Evolutionary conservation across 2,329 filamentous ascomycete species (phyloP), one percentile per base, ranked within the genome.

Genomic region (Nothopassalora personata): DNA sequence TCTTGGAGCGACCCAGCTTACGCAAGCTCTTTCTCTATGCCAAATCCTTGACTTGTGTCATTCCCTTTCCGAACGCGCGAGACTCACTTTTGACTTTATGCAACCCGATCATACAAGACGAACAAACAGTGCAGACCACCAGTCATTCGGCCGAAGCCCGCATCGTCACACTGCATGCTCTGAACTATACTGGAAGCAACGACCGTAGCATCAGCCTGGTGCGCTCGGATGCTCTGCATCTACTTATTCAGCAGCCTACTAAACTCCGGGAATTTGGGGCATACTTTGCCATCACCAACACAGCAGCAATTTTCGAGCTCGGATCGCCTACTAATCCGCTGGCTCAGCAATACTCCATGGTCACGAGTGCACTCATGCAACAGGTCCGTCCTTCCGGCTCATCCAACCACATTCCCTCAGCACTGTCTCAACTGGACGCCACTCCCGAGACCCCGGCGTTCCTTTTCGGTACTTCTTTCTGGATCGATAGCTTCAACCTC

Each of bases 1-100:
- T 93, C 28, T 72, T 93, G 0, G 87, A 89, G 0, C 76, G 88
- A 0, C 87, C 88, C 0, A 86, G 89, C 0, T 73, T 91, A 0
- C 84, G 87, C 57, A 89, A 93, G 69, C 73, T 92, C 0, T 91
- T 84, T 66, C 89, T 84, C 60, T 93, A 91, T 64, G 75, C 80
- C 0, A 90, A 90, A 61, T 85, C 86, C 0, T 77, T 93, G 0
- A 89, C 85, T 30, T 88, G 89, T 0, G 77, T 83, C 0, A 79
- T 85, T 1, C 85, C 86, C 0, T 93, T 93, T 59, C 70, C 73
- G 0, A 86, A 84, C n/a, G 85, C 88, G 0, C 80, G 82, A 5
- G 87, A 90, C 52, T 89, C 83, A 0, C 85, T 92, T 39, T 78
- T 86, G 70, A 90, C 86, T 0, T 72, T 92, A 0, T 86, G 92